Evolutionary conservation across 257 asterid genomes (phyloP).

Genomic region (Przewalskia tangutica): DNA sequence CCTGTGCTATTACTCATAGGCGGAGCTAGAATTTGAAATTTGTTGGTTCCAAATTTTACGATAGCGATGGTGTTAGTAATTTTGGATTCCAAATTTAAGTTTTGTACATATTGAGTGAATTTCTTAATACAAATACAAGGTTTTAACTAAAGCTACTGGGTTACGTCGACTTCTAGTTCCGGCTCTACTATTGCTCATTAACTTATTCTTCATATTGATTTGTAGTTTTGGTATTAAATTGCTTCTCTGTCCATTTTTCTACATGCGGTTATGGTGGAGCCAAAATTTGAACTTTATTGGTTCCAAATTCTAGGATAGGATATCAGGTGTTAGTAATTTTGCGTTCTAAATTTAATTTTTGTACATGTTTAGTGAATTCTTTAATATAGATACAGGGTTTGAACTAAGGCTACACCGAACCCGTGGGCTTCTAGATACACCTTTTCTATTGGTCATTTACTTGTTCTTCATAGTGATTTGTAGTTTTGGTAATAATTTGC

Average conservation of each 20-base stretch:
- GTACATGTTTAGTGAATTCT: not conserved
- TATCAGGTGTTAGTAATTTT: not conserved
- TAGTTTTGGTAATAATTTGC: not conserved
- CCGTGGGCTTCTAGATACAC: not conserved
- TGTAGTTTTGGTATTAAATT: not conserved
- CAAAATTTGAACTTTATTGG: not conserved
- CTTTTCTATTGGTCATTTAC: not conserved
- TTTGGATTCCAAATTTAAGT: not conserved
- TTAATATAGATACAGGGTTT: not conserved
- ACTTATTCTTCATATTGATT: not conserved
- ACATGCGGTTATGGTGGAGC: not conserved
- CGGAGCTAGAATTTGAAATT: not conserved
- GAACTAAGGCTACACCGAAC: not conserved
- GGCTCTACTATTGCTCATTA: not conserved
- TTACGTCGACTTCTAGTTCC: too few species aligned
- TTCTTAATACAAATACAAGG: too few species aligned
- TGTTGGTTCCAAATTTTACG: not conserved
- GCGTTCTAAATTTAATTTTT: not conserved
- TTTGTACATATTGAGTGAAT: not conserved
- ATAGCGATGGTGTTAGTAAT: not conserved
- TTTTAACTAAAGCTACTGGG: too few species aligned
- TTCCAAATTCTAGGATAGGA: not conserved
- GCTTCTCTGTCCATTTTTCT: not conserved
- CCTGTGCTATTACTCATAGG: not conserved
- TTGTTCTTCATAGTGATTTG: not conserved